phyloP scores from a whole-genome alignment of 352 stramenopile genomes.

The Elongisporangium prolatum region DNA sequence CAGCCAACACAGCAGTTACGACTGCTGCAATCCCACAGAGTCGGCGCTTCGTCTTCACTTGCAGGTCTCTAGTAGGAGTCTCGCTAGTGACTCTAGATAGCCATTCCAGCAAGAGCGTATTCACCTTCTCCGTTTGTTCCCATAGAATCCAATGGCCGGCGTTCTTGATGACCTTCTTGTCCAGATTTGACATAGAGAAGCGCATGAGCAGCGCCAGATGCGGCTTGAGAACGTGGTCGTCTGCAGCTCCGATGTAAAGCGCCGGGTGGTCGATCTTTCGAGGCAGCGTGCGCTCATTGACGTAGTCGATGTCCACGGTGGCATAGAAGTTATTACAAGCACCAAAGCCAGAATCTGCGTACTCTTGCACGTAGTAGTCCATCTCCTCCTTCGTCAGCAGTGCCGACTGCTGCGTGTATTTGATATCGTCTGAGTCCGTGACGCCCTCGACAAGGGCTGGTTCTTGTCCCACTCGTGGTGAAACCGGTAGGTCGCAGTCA shows the following conservation, averaged over 20 bases:
- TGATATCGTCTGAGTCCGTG: conserved; percentile 17
- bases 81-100: conserved; percentile 13
- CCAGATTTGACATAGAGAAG: conserved; percentile 28
- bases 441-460: conserved; percentile 20
- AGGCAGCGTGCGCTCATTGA: conserved; percentile 26
- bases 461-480: conserved; percentile 10
- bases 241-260: conserved; percentile 30
- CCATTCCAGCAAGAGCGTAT: conserved; percentile 30
- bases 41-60: too few species aligned
- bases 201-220: conserved; percentile 37
- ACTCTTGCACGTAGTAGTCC: conserved; percentile 42
- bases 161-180: conserved; percentile 26
- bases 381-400: conserved; percentile 39
- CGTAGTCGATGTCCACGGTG: conserved; percentile 34
- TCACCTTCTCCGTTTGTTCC: conserved; percentile 32
- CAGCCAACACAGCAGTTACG: too few species aligned
- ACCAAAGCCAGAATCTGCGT: conserved; percentile 30
- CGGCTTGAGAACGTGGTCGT: conserved; percentile 39
- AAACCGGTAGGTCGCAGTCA: conserved; percentile 33
- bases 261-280: conserved; percentile 28
- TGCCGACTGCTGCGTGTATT: conserved; percentile 31
- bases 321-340: conserved; percentile 37
- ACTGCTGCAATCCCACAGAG: too few species aligned
- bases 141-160: conserved; percentile 36
- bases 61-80: too few species aligned